Conservation (phyloP, 108 stramenopile genomes). For the Cyclotella atomus region DNA sequence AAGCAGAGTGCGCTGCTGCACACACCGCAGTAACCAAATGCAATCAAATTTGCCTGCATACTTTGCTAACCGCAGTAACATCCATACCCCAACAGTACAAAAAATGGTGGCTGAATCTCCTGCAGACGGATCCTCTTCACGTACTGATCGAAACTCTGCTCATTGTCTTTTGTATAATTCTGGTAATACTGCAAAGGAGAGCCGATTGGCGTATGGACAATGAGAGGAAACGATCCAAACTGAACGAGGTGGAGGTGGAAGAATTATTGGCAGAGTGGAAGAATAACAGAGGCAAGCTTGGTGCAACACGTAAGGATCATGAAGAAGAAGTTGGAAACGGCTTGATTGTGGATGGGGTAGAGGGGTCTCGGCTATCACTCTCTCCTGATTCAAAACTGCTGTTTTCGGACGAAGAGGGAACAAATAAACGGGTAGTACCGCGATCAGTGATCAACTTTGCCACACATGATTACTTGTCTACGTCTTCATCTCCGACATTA, state of each 20-base stretch:
- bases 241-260: constrained; percentile 67
- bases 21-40: background rate
- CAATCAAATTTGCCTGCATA: background rate
- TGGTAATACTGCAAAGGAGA: constrained; percentile 69
- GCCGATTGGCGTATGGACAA: constrained; percentile 53
- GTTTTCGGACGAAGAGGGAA: background rate
- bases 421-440: background rate
- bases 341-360: constrained; percentile 31
- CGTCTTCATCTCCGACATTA: constrained; percentile 47
- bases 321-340: constrained; percentile 16
- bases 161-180: constrained; percentile 81
- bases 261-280: constrained; percentile 94
- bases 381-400: constrained; percentile 16
- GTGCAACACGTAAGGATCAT: background rate
- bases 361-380: constrained; percentile 30
- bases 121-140: constrained; percentile 88
- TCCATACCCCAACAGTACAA: constrained; percentile 62
- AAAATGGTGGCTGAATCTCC: constrained; percentile 86
- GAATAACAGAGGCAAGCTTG: constrained; percentile 76
- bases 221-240: constrained; percentile 44
- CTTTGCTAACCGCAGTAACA: constrained; percentile 12
- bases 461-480: constrained; percentile 78
- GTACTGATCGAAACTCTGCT: constrained; percentile 95
- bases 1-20: background rate
- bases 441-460: constrained; percentile 87